phyloP scores from a whole-genome alignment of 1,284 basidiomycete genomes.

The Neotropicomus parvogracilis region DNA sequence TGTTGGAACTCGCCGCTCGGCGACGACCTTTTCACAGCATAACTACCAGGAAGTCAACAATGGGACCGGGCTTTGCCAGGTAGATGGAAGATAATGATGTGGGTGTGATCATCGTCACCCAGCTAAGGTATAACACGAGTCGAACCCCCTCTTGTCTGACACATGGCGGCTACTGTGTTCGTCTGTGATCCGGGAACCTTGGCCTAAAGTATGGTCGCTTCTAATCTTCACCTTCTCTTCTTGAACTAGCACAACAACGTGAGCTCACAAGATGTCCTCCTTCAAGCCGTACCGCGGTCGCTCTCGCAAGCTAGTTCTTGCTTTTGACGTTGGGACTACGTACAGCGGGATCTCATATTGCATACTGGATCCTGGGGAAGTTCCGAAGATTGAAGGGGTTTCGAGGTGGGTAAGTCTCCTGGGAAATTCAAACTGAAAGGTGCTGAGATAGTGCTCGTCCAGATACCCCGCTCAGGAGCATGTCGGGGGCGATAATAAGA shows the following conservation, averaged over 20 bases:
- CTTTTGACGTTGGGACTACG: constrained; percentile 31
- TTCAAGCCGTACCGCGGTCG: constrained; percentile 30
- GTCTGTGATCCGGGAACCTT: not conserved
- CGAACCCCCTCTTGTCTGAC: too few relatives aligned
- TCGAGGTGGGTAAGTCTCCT: constrained; percentile 28
- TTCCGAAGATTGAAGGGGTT: constrained; percentile 43
- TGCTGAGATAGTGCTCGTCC: not conserved
- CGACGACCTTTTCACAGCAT: not conserved
- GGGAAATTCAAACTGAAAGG: constrained; percentile 3
- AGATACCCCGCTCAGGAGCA: constrained; percentile 6
- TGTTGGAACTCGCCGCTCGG: too few relatives aligned
- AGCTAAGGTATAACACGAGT: not conserved
- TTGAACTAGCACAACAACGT: not conserved
- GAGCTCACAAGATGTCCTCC: constrained; percentile 20
- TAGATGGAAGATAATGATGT: not conserved
- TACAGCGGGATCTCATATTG: constrained; percentile 44
- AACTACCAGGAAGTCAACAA: not conserved
- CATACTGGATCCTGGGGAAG: constrained; percentile 41
- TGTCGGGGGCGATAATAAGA: constrained; percentile 3
- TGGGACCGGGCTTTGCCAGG: not conserved
- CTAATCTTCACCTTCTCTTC: not conserved
- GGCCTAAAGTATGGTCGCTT: not conserved
- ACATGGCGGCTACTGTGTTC: not conserved
- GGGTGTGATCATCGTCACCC: constrained; percentile 3
- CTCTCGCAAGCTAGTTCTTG: constrained; percentile 41